Evolutionary conservation across 2,329 filamentous ascomycete species (phyloP), one percentile per base, ranked within the genome.

Genomic region (Cytospora schulzeri): DNA sequence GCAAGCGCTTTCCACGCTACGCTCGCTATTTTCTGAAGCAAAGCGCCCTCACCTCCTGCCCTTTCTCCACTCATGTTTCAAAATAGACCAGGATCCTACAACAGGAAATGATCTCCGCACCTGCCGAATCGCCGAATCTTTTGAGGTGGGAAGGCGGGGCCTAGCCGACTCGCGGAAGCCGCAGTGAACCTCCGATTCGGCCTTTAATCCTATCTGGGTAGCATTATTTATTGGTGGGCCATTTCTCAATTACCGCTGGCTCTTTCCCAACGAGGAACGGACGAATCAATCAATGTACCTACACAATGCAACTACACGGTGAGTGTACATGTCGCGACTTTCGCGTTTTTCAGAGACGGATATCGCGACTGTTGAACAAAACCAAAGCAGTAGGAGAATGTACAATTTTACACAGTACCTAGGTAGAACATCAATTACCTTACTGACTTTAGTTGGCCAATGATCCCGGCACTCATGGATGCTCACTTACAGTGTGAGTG

Each of bases 11-110:
- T 48, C 35, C 51, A 53, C 59, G 35, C 59, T 61, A 53, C 59
- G 35, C 33, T 61, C 24, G 17, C 69, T 75, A 72, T 73, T 73
- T 76, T 79, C 78, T 81, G 79, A 82, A 75, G 80, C 79, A 80
- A 64, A 79, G 78, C 78, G 73, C 78, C 60, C 59, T 51, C 38
- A 26, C 52, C 59, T 54, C 50, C 41, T 41, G 52, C 53, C 52
- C 38, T 17, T 15, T 62, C 60, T 48, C 52, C 80, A 81, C 79
- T 76, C 76, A 73, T 71, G 81, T 83, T 83, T 83, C 81, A 82
- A 68, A 71, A 76, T 77, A 72, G 76, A 24, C 51, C 72, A 75
- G 75, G 74, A 69, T 24, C 24, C 41, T 35, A 24, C 17, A 62
- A 62, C 8, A 51, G 29, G 52, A 24, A 62, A 53, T 26, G 51